Evolutionary conservation across 139 green algal species (phyloP), one percentile per base, ranked within the genome.

Genomic region (Mychonastes homosphaera): DNA sequence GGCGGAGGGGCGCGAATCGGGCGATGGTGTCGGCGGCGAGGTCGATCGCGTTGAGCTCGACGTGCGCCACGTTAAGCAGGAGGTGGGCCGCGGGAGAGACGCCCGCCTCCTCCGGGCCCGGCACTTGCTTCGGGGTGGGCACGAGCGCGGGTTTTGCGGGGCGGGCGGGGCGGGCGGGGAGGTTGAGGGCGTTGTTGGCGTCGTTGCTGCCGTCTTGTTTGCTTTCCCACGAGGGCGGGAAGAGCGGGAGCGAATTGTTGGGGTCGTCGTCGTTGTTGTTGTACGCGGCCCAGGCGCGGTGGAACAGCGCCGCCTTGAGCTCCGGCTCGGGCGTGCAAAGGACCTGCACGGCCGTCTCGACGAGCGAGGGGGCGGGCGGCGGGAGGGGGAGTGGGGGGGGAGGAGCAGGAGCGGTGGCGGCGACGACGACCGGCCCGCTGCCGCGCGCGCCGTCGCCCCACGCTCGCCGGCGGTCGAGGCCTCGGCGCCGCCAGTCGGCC

Each of bases 21-120:
- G 72, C 82, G 10, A 89, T 73, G 0, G 84, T 90, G 71, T 94
- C 85, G 83, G 77, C 90, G 10, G 87, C 87, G 35, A 95, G 64
- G 65, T 94, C 85, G 9, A 94, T 84, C 9, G 86, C 86, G 53
- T 94, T 94, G 29, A 70, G 61, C 23, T 70, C 67, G 34, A 92
- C 78, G 56, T 90, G 81, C 2, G 82, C 80, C 41, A 92, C 65
- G 61, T 85, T 84, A 74, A 87, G 78, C 33, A 89, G 65, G 69
- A 78, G 75, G 72, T 86, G 81, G 18, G 76, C 78, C 15, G 55
- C 44, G 8, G 80, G 67, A 0, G 77, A 72, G 26, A 70, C 56
- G 27, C 57, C 56, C 1, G 61, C 47, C 28, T 59, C 61, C 50
- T 67, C 50, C 23, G 51, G 52, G 10, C 50, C 55, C 12, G 75